These are phyloP conservation scores for Paraurostyla sp. DNA, from an alignment of 73 alveolate genomes.

Conservation along the genomic window DNA sequence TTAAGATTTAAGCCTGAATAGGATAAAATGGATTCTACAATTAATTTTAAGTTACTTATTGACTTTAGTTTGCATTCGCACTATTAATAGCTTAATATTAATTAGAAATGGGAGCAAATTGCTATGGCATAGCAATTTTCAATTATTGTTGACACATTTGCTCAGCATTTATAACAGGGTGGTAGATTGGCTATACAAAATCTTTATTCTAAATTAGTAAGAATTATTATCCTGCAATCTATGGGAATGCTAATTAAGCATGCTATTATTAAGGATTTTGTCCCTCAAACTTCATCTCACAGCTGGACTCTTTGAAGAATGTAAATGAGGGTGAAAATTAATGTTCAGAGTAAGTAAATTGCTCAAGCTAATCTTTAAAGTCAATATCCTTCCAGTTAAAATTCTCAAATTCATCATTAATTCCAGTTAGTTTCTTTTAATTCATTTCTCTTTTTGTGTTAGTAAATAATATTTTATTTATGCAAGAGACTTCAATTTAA, in stretches of 20 bases:
- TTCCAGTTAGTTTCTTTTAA: neutral
- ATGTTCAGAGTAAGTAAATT: neutral
- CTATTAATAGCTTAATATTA: neutral
- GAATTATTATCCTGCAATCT: too few species aligned
- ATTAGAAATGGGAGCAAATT: too few species aligned
- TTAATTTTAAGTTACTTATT: neutral
- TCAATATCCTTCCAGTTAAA: slow-evolving; percentile 25
- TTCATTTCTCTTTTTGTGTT: neutral
- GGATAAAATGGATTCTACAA: neutral
- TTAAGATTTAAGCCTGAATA: neutral
- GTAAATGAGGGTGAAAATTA: slow-evolving; percentile 24
- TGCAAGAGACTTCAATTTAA: too few species aligned
- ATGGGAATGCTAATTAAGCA: neutral
- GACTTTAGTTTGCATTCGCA: slow-evolving; percentile 16
- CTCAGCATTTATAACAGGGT: neutral
- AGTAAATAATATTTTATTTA: neutral
- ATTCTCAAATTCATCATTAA: neutral
- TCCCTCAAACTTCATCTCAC: neutral
- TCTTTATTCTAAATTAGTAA: too few species aligned
- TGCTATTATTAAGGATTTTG: neutral
- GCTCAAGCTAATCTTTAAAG: slow-evolving; percentile 13
- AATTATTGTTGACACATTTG: neutral
- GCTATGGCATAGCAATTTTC: neutral
- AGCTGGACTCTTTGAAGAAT: neutral
- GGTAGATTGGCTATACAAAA: neutral